Evolutionary conservation across 2,329 filamentous ascomycete genomes (phyloP), one percentile per base, ranked within the genome.

Genomic region (Neonectria magnoliae): DNA sequence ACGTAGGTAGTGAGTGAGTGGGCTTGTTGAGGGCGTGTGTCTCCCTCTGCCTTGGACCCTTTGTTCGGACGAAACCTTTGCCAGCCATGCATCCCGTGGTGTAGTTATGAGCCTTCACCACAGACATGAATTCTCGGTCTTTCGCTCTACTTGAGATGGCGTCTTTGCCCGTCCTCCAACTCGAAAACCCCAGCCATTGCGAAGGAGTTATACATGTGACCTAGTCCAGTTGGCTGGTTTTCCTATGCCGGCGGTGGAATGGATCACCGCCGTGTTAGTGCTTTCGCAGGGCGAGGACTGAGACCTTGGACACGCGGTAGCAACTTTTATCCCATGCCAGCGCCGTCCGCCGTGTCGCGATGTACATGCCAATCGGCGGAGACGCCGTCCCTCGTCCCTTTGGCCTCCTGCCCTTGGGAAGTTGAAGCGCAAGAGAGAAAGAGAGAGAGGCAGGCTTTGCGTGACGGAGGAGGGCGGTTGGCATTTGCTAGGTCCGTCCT

Each of bases 321-420:
- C 22, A 41, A 48, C 47, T 59, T n/a, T 42, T 31, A 57, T 61
- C 58, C 48, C 62, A 64, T 64, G 47, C 62, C 62, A 64, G 52
- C 52, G 57, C 16, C 41, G 38, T 13, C 52, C 27, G 18, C 52
- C 52, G 45, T 60, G 57, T 57, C 52, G 57, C 52, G 62, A 64
- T 64, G 27, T 50, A 47, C 62, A 64, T 64, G 52, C 62, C 62
- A 64, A 36, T 25, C 25, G 57, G 20, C 9, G 53, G 38, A 25
- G 45, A 61, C 7, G 38, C 42, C 41, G 11, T 38, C 36, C 50
- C 22, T 33, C 11, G 20, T 6, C 16, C 47, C 27, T 16, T 57
- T 52, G 22, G 13, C 48, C 27, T 20, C 33, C 47, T 11, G 60
- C 36, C 11, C 31, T 20, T 55, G 47, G 47, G 29, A 48, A 41